Evolutionary conservation across 495 filamentous ascomycete species (phyloP).

Genomic region (Podospora sp.): DNA sequence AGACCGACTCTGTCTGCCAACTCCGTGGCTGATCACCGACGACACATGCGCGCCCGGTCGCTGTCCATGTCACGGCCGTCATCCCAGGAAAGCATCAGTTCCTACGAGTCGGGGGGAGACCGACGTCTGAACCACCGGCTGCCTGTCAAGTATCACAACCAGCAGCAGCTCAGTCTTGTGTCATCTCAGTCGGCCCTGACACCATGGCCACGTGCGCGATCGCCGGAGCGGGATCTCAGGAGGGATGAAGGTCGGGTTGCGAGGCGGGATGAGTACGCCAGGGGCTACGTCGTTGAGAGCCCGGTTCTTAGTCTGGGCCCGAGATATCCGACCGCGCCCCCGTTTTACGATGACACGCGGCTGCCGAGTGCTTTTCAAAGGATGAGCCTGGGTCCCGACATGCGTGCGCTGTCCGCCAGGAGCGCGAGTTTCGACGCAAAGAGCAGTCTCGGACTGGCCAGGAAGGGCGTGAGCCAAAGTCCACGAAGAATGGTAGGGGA

Average conservation of each 20-base stretch:
- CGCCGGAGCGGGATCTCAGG: neutral
- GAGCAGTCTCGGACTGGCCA: neutral
- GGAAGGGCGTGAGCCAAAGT: constrained; percentile 2
- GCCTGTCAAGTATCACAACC: constrained; percentile 24
- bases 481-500: neutral
- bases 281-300: neutral
- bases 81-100: neutral
- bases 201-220: neutral
- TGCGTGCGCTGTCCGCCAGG: neutral
- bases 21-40: neutral
- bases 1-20: neutral
- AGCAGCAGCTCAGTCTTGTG: constrained; percentile 10
- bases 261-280: neutral
- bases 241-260: neutral
- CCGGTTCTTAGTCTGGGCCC: neutral
- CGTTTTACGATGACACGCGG: neutral
- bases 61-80: constrained; percentile 18
- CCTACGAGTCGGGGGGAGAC: constrained; percentile 6
- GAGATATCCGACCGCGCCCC: neutral
- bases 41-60: constrained; percentile 16
- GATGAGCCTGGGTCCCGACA: constrained; percentile 6
- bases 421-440: constrained; percentile 12
- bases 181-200: neutral
- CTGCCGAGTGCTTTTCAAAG: constrained; percentile 8
- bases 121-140: constrained; percentile 4